Evolutionary conservation across 176 grass and related monocot genomes (phyloP).

Genomic region (Rhynchospora tenuis): DNA sequence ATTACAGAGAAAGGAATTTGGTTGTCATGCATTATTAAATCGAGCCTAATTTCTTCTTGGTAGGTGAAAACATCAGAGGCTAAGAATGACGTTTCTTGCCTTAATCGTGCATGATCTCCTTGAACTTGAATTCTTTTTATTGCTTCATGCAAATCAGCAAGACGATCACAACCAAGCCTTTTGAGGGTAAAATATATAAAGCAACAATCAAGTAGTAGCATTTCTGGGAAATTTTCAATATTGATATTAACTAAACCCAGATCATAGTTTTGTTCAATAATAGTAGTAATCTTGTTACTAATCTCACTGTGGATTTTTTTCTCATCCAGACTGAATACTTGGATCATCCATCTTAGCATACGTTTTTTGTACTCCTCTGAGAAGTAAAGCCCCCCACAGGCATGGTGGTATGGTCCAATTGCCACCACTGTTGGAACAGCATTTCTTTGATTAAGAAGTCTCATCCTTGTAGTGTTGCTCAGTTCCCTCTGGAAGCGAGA

Average conservation of each 20-base stretch:
- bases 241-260: background rate
- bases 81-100: background rate
- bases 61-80: background rate
- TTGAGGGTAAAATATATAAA: background rate
- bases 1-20: background rate
- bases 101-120: background rate
- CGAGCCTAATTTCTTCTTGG: background rate
- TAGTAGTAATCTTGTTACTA: background rate
- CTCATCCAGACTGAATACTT: background rate
- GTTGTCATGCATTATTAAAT: background rate
- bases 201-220: background rate
- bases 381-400: background rate
- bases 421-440: background rate
- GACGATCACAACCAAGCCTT: background rate
- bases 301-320: background rate
- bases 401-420: background rate
- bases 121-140: background rate
- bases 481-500: background rate
- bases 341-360: background rate
- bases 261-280: background rate
- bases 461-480: background rate
- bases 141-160: background rate
- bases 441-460: background rate
- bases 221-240: background rate
- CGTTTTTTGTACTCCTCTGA: background rate